phyloP scores from a whole-genome alignment of 208 protist species.

The Trichomonas gallinae region DNA sequence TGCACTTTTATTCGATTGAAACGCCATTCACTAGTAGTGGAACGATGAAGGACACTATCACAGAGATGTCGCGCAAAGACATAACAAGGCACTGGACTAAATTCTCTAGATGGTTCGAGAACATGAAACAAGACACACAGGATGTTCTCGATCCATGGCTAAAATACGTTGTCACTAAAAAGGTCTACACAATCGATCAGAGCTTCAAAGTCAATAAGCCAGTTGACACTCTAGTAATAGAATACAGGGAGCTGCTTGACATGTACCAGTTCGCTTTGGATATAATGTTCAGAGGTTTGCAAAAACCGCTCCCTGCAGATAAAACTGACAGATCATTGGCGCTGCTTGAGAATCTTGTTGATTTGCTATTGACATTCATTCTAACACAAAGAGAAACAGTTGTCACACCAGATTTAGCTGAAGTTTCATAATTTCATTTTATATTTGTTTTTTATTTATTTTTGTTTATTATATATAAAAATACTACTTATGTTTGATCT shows the following conservation, averaged over 20 bases:
- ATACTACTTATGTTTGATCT: neutral
- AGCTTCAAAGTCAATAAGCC: neutral
- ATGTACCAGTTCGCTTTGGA: neutral
- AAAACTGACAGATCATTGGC: neutral
- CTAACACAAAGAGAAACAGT: neutral
- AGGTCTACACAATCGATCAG: neutral
- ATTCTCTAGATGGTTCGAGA: neutral
- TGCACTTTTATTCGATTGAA: constrained; percentile 6
- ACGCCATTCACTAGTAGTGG: neutral
- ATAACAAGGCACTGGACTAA: neutral
- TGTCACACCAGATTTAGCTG: neutral
- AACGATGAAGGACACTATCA: neutral
- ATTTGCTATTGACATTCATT: neutral
- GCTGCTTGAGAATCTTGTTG: neutral
- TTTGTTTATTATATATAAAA: neutral
- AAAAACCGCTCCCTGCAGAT: neutral
- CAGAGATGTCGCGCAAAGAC: neutral
- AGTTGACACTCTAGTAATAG: neutral
- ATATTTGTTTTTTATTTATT: neutral
- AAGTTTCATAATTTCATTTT: neutral
- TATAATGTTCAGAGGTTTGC: neutral
- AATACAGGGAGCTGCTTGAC: neutral
- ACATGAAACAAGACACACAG: neutral
- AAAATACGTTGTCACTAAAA: neutral
- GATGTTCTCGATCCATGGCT: neutral